Evolutionary conservation across 495 filamentous ascomycete species (phyloP).

Genomic region (Oleoguttula mirabilis): DNA sequence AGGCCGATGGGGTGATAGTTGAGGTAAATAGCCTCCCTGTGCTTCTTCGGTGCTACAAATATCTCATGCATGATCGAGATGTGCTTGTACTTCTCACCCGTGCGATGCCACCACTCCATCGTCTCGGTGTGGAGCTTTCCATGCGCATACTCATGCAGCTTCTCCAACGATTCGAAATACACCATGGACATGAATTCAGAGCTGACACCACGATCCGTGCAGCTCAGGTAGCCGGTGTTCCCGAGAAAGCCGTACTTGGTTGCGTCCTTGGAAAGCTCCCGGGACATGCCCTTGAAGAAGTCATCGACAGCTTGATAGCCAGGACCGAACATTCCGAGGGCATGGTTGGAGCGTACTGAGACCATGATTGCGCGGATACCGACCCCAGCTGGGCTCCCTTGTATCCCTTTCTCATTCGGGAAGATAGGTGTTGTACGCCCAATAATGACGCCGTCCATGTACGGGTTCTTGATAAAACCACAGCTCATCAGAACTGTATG

Average conservation of each 20-base stretch:
- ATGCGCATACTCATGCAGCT: constrained; percentile 40
- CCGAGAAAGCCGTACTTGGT: constrained; percentile 20
- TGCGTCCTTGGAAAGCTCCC: constrained; percentile 8
- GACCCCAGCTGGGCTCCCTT: constrained; percentile 22
- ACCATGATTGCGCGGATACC: constrained; percentile 34
- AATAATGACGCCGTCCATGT: constrained; percentile 27
- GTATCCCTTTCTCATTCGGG: constrained; percentile 28
- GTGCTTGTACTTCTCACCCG: constrained; percentile 31
- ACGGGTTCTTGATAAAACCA: constrained; percentile 28
- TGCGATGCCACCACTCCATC: constrained; percentile 38
- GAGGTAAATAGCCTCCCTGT: constrained; percentile 30
- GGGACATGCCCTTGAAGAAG: constrained; percentile 14
- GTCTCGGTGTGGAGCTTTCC: constrained; percentile 32
- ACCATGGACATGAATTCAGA: constrained; percentile 32
- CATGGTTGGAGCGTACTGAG: constrained; percentile 33
- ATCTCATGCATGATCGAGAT: constrained; percentile 39
- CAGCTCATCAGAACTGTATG: not conserved
- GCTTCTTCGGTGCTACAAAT: constrained; percentile 29
- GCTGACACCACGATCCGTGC: constrained; percentile 14
- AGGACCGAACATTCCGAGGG: constrained; percentile 18
- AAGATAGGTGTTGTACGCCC: constrained; percentile 28
- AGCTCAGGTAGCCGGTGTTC: constrained; percentile 5
- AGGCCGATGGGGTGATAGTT: constrained; percentile 3
- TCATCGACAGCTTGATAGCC: constrained; percentile 11
- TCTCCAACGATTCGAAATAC: constrained; percentile 38